phyloP scores from a whole-genome alignment of 2,329 filamentous ascomycete genomes.

The Coniochaeta prunicola region DNA sequence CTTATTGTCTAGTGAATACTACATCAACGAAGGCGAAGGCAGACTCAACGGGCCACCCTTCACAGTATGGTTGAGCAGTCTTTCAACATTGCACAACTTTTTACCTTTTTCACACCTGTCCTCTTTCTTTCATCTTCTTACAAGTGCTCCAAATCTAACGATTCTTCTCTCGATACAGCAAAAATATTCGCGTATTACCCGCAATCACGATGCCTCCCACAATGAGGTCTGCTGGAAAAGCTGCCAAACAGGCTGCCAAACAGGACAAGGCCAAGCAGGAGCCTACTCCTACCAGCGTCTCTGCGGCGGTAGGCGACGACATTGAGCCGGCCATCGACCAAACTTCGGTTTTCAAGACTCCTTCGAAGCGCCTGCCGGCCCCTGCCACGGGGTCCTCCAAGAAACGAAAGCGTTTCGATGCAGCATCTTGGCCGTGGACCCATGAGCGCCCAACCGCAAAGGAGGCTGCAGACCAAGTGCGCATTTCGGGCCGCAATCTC shows the following conservation, averaged over 20 bases:
- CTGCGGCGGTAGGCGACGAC: background rate
- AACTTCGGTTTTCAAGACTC: background rate
- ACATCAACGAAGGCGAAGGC: too few relatives aligned
- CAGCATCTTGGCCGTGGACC: background rate
- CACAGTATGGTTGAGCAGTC: too few relatives aligned
- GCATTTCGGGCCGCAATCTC: background rate
- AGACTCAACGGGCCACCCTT: too few relatives aligned
- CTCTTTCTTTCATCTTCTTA: too few relatives aligned
- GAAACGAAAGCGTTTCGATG: background rate
- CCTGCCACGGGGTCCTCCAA: background rate
- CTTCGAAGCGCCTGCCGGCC: background rate
- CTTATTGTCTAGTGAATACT: too few relatives aligned
- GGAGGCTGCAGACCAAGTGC: background rate
- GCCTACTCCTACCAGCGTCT: background rate
- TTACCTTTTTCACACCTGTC: too few relatives aligned
- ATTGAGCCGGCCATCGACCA: background rate
- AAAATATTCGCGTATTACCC: too few relatives aligned
- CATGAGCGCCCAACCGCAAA: background rate
- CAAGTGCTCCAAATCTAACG: too few relatives aligned
- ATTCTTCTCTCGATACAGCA: too few relatives aligned
- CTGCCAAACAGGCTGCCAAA: background rate
- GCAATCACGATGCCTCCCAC: background rate
- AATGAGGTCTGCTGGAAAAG: background rate
- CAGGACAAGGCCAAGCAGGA: background rate
- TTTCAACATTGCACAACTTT: too few relatives aligned